Conservation (phyloP, 2,329 filamentous ascomycete genomes). For the Colletotrichum falcatum region DNA sequence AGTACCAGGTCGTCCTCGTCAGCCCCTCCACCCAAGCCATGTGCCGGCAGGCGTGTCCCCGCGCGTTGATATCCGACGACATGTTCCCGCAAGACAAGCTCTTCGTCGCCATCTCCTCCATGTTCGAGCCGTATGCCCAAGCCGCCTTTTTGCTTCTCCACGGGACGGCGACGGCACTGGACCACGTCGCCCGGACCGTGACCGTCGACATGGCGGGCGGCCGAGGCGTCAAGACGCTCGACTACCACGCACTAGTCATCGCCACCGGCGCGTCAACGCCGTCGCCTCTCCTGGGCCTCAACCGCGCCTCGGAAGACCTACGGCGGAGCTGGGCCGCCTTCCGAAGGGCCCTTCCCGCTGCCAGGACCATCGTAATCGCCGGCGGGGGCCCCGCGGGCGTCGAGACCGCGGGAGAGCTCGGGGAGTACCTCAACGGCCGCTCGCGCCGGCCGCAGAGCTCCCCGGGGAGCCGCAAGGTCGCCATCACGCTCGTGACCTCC, state of each 20-base stretch:
- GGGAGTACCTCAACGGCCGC: slow-evolving; percentile 62
- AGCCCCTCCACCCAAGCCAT: slow-evolving; percentile 56
- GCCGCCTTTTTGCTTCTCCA: slow-evolving; percentile 56
- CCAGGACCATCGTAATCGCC: slow-evolving; percentile 59
- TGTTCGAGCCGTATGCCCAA: slow-evolving; percentile 55
- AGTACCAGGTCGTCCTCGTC: slow-evolving; percentile 58
- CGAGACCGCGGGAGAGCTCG: slow-evolving; percentile 64
- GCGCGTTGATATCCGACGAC: slow-evolving; percentile 59
- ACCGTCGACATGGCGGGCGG: slow-evolving; percentile 43
- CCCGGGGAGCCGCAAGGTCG: slow-evolving; percentile 50
- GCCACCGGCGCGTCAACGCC: slow-evolving; percentile 60
- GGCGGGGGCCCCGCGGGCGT: slow-evolving; percentile 64
- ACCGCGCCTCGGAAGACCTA: slow-evolving; percentile 49
- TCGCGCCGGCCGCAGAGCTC: slow-evolving; percentile 52
- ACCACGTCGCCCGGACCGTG: slow-evolving; percentile 51
- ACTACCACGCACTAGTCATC: slow-evolving; percentile 60
- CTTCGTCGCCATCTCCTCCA: slow-evolving; percentile 53
- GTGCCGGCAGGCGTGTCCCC: slow-evolving; percentile 58
- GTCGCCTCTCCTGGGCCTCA: slow-evolving; percentile 58
- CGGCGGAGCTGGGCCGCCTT: slow-evolving; percentile 53
- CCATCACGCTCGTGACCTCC: slow-evolving; percentile 59
- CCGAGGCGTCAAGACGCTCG: slow-evolving; percentile 41
- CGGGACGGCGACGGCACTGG: slow-evolving; percentile 52
- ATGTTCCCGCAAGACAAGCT: slow-evolving; percentile 58
- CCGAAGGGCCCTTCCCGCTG: slow-evolving; percentile 52